Evolutionary conservation across 2,329 filamentous ascomycete genomes (phyloP), one percentile per base, ranked within the genome.

Genomic region (Phaeosphaeria sp.): DNA sequence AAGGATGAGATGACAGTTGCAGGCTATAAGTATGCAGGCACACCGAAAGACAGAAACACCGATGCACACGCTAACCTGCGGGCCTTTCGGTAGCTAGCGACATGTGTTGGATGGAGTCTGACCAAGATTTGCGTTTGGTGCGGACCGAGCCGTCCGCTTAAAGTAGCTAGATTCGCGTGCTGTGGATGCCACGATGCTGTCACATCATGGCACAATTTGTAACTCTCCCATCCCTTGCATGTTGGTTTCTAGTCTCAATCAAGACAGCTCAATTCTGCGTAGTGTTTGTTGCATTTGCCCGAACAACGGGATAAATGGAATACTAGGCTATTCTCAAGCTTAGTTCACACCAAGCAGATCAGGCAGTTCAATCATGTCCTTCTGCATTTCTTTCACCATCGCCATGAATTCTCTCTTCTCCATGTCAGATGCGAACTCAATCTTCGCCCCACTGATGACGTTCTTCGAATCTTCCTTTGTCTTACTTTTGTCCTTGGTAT

Each of bases 351-450:
- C 71, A 49, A 69, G 18, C 43, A 77, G 44, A 50, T 78, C 78
- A 20, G 79, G 79, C 56, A 81, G 56, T 36, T 75, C 72, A 42
- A 78, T 63, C 65, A 75, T 64, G 20, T 67, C 71, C 56, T 63
- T 66, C 65, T 81, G 79, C 54, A 77, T 72, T 56, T 75, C 73
- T 61, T 65, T 72, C 17, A 77, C 74, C 64, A 77, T 62, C 0
- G 53, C 65, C 50, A 82, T 56, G 60, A 82, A 82, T 51, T 69
- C 63, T 23, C 56, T 67, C 66, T 79, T 78, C 65, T 81, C 79
- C 22, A 68, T 70, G 43, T 80, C 78, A 1, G 61, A 77, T 50
- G 75, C 76, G 65, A 82, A 82, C 62, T 81, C 79, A 17, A 82
- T 75, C 64, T 70, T 72, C 3, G 79, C 75, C 1, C 79, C 79